A percentile compares a stretch with the other conserved stretches of the same genome.
Conservation (phyloP, 2,329 filamentous ascomycete species). For the Lachnellula suecica region DNA sequence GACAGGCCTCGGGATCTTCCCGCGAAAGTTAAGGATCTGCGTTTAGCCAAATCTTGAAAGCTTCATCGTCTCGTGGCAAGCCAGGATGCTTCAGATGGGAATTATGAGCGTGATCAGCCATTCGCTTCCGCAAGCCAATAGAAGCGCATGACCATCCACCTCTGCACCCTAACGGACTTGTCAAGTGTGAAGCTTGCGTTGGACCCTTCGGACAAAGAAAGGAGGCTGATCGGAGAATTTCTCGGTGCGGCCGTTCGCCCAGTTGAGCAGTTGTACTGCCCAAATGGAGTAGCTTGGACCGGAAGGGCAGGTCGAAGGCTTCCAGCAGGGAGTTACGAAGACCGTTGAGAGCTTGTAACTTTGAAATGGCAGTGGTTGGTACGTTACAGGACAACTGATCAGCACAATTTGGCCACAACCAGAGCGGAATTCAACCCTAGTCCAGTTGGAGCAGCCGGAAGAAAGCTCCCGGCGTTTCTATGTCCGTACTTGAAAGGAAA, state of each 20-base stretch:
- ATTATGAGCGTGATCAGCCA: background rate
- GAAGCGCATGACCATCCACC: background rate
- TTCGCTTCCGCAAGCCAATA: background rate
- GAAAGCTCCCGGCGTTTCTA: background rate
- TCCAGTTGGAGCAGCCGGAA: background rate
- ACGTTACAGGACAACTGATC: background rate
- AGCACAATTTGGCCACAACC: background rate
- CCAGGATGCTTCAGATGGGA: constrained; percentile 8
- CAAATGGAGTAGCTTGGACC: background rate
- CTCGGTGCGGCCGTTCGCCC: background rate
- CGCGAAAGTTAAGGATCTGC: constrained; percentile 1
- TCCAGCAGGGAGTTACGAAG: background rate
- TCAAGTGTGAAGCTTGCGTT: too few relatives aligned
- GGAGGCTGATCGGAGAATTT: constrained; percentile 17
- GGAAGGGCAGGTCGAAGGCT: background rate
- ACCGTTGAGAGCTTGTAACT: background rate
- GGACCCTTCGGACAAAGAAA: background rate
- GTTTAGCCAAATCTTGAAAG: constrained; percentile 10
- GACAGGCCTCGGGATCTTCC: constrained; percentile 1
- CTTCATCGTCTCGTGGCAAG: constrained; percentile 12
- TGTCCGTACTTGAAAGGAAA: background rate
- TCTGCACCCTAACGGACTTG: too few relatives aligned
- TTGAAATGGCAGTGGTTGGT: too few relatives aligned
- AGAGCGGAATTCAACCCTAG: background rate
- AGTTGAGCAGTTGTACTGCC: background rate